Percentiles rank a stretch among this genome's conserved stretches.
phyloP scores from a whole-genome alignment of 805 yeast species.

The Zygosaccharomyces kombuchaensis region DNA sequence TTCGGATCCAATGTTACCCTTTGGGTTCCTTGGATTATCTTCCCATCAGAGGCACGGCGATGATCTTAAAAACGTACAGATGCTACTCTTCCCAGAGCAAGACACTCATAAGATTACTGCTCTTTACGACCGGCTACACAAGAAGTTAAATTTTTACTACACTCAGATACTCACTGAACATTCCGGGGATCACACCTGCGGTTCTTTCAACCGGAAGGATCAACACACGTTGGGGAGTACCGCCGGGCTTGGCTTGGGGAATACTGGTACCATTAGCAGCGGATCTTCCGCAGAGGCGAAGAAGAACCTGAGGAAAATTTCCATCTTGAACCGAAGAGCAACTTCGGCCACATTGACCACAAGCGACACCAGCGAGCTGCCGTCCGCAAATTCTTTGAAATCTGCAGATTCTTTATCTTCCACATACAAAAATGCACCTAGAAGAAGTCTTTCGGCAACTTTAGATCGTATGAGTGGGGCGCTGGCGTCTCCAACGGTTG shows the following conservation, averaged over 20 bases:
- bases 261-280: not conserved
- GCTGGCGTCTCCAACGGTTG: slow-evolving; percentile 22
- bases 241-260: not conserved
- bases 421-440: slow-evolving; percentile 1
- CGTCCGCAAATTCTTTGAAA: slow-evolving; percentile 3
- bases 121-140: slow-evolving; percentile 18
- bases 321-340: slow-evolving; percentile 23
- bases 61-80: slow-evolving; percentile 13
- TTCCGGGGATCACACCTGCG: slow-evolving; percentile 2
- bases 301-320: slow-evolving; percentile 19
- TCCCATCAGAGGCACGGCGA: slow-evolving; percentile 47
- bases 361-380: slow-evolving; percentile 6
- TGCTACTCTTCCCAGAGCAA: slow-evolving; percentile 26
- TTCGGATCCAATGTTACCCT: slow-evolving; percentile 69
- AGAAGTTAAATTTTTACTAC: slow-evolving; percentile 23
- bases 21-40: slow-evolving; percentile 67
- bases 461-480: slow-evolving; percentile 29
- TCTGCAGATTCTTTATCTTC: slow-evolving; percentile 7
- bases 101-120: slow-evolving; percentile 31
- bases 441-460: slow-evolving; percentile 30
- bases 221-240: not conserved
- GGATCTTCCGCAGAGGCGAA: slow-evolving; percentile 2
- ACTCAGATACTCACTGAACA: slow-evolving; percentile 19
- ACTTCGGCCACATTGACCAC: slow-evolving; percentile 15
- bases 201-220: not conserved